These are phyloP conservation scores for Zygoascus meyerae DNA, from an alignment of 1,139 yeast genomes.

Conservation along the genomic window DNA sequence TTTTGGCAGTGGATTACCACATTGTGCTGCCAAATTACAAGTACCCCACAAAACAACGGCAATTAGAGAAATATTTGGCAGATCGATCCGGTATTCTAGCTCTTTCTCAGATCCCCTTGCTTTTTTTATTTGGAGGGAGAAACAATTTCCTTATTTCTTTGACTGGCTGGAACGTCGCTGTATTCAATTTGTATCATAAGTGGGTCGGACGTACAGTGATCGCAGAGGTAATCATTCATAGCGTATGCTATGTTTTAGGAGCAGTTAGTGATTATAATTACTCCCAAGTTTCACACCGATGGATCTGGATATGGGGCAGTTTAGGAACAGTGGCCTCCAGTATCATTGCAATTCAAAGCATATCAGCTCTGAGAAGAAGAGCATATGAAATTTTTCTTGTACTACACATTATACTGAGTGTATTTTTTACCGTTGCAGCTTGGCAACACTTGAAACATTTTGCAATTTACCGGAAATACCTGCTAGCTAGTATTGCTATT, in stretches of 20 bases:
- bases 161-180: slow-evolving; percentile 57
- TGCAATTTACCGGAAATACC: slow-evolving; percentile 35
- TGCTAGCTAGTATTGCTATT: slow-evolving; percentile 34
- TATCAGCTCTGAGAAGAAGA: slow-evolving; percentile 15
- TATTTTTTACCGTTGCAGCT: slow-evolving; percentile 38
- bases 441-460: slow-evolving; percentile 36
- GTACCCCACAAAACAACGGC: slow-evolving; percentile 13
- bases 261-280: slow-evolving; percentile 6
- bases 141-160: slow-evolving; percentile 51
- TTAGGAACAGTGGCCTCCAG: slow-evolving; percentile 16
- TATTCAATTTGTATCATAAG: slow-evolving; percentile 53
- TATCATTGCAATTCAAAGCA: slow-evolving; percentile 17
- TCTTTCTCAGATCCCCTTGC: slow-evolving; percentile 46
- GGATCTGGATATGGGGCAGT: slow-evolving; percentile 32
- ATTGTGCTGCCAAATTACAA: slow-evolving; percentile 16
- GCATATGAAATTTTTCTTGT: slow-evolving; percentile 34
- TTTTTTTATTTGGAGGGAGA: slow-evolving; percentile 56
- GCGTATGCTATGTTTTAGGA: slow-evolving; percentile 16
- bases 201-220: slow-evolving; percentile 52
- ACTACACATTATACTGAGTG: slow-evolving; percentile 34
- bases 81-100: slow-evolving; percentile 51
- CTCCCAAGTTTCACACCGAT: slow-evolving; percentile 21
- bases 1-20: slow-evolving; percentile 15
- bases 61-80: slow-evolving; percentile 36
- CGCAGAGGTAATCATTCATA: slow-evolving; percentile 37